phyloP scores from a whole-genome alignment of 75 land plant species.

The Pinus albicaulis region DNA sequence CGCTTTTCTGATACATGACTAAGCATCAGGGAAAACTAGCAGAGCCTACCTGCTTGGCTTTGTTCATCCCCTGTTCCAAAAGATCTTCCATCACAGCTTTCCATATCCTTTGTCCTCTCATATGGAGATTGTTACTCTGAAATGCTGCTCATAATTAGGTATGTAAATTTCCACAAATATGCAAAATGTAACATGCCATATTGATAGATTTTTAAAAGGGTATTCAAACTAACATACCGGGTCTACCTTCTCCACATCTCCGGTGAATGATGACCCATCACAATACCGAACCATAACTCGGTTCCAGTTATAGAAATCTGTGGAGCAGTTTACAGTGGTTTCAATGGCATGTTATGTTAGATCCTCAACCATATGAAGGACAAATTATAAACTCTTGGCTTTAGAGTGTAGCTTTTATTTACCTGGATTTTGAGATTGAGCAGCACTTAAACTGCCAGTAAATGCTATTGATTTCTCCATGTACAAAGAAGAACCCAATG shows the following conservation, averaged over 20 bases:
- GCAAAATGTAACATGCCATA: no score
- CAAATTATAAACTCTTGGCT: no score
- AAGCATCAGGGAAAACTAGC: no score
- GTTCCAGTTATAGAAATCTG: constrained; percentile 52
- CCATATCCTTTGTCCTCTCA: constrained; percentile 58
- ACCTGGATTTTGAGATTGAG: constrained; percentile 34
- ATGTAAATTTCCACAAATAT: no score
- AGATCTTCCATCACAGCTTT: constrained; percentile 49
- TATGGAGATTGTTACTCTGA: constrained; percentile 35
- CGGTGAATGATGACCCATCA: constrained; percentile 42
- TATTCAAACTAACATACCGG: background rate
- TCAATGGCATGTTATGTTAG: background rate
- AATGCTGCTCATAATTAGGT: no score
- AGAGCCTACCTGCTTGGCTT: constrained; percentile 52
- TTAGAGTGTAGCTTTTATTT: constrained; percentile 5
- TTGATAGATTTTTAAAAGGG: background rate
- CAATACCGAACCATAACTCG: constrained; percentile 42
- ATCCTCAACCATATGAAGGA: no score
- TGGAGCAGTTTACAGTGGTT: background rate
- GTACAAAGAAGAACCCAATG: constrained; percentile 45
- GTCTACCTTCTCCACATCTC: constrained; percentile 10
- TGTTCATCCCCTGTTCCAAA: constrained; percentile 43
- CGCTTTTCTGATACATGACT: no score
- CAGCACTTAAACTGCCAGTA: constrained; percentile 30
- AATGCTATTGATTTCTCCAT: constrained; percentile 23